These are phyloP conservation scores for Cercospora brassicicola DNA, from an alignment of 2,329 filamentous ascomycete species.

Conservation along the genomic window DNA sequence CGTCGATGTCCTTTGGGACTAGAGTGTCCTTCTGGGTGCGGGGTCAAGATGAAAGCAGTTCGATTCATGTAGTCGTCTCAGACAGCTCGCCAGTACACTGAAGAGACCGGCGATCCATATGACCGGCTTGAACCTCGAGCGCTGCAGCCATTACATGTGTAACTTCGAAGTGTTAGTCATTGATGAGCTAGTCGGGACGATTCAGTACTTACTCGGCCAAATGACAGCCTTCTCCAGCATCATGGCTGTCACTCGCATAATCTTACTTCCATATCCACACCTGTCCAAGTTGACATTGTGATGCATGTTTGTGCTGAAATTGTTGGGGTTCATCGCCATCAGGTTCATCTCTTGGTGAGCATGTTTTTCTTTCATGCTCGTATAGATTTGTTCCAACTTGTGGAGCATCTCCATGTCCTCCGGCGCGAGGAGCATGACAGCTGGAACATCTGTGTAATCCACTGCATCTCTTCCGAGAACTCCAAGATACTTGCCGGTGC, in stretches of 20 bases:
- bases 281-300: conserved; percentile 48
- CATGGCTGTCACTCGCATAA: conserved; percentile 79
- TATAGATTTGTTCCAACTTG: conserved; percentile 78
- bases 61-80: conserved; percentile 44
- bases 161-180: conserved; percentile 47
- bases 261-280: conserved; percentile 78
- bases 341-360: conserved; percentile 51
- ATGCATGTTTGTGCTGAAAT: conserved; percentile 45
- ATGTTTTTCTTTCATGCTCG: conserved; percentile 76
- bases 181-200: conserved; percentile 27
- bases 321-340: conserved; percentile 50
- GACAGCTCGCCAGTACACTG: conserved; percentile 4
- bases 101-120: conserved; percentile 61
- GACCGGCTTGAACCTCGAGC: conserved; percentile 62
- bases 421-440: conserved; percentile 85
- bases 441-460: conserved; percentile 76
- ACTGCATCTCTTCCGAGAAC: conserved; percentile 80
- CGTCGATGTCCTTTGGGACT: not conserved
- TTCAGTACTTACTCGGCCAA: conserved; percentile 73
- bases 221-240: conserved; percentile 86
- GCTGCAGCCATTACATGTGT: conserved; percentile 69
- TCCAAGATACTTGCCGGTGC: conserved; percentile 85
- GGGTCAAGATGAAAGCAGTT: not conserved
- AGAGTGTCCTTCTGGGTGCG: not conserved
- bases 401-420: conserved; percentile 83